These are phyloP conservation scores for Barbarea vulgaris DNA, from an alignment of 345 rosid species.

Conservation along the genomic window DNA sequence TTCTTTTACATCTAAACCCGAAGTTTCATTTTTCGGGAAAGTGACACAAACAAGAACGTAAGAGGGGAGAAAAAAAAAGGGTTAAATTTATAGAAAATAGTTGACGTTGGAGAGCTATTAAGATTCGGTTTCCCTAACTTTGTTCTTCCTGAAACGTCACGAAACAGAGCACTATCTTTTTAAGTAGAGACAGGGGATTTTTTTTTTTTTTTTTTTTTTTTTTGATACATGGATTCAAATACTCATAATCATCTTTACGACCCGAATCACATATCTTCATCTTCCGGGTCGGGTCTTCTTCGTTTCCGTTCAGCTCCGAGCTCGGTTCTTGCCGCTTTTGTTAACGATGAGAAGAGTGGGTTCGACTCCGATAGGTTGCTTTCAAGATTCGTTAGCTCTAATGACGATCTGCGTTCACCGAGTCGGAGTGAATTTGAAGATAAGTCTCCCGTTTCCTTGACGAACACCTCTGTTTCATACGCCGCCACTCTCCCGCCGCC, in stretches of 20 bases:
- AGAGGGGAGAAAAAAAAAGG: not conserved
- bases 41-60: slow-evolving; percentile 27
- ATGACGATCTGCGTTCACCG: slow-evolving; percentile 35
- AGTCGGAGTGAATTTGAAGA: slow-evolving; percentile 35
- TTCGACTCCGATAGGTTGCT: slow-evolving; percentile 48
- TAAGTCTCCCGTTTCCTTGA: slow-evolving; percentile 39
- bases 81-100: not conserved
- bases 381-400: slow-evolving; percentile 50
- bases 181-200: not conserved
- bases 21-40: slow-evolving; percentile 37
- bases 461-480: slow-evolving; percentile 40
- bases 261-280: slow-evolving; percentile 31
- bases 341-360: slow-evolving; percentile 39
- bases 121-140: not conserved
- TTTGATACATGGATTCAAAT: slow-evolving; percentile 63
- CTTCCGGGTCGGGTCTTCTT: slow-evolving; percentile 62
- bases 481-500: slow-evolving; percentile 32
- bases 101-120: slow-evolving; percentile 11
- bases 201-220: not conserved
- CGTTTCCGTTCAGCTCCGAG: slow-evolving; percentile 90
- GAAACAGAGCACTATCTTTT: slow-evolving; percentile 26
- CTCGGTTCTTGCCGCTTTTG: slow-evolving; percentile 53
- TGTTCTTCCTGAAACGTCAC: slow-evolving; percentile 6
- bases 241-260: slow-evolving; percentile 51
- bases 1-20: slow-evolving; percentile 74